A percentile compares a stretch with the other conserved stretches of the same genome.
Conservation (phyloP, 495 filamentous ascomycete species). For the Hypoxylon subgilvum region DNA sequence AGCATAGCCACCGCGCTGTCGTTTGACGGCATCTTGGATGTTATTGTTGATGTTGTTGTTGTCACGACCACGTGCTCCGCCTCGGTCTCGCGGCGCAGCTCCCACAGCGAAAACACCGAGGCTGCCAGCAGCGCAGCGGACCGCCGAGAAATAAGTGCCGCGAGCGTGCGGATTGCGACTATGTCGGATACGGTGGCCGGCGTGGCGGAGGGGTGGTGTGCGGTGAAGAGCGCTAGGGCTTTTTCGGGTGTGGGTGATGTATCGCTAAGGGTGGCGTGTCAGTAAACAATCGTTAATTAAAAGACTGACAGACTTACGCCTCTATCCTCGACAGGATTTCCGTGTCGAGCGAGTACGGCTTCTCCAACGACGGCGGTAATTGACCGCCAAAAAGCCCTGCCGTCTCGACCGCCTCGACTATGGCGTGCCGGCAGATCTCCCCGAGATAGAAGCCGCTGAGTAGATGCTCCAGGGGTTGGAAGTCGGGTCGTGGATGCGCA, state of each 20-base stretch:
- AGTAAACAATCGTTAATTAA: constrained; percentile 8
- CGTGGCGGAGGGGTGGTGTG: constrained; percentile 53
- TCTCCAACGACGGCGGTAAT: constrained; percentile 57
- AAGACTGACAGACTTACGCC: constrained; percentile 48
- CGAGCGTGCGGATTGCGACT: constrained; percentile 56
- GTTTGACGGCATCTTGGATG: constrained; percentile 22
- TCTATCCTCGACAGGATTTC: constrained; percentile 66
- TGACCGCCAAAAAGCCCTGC: constrained; percentile 62
- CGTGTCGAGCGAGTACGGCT: constrained; percentile 66
- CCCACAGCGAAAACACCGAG: constrained; percentile 66
- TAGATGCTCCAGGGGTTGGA: constrained; percentile 85
- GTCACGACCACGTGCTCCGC: constrained; percentile 18
- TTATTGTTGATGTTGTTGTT: too few relatives aligned
- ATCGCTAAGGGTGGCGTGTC: constrained; percentile 42
- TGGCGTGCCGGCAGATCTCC: constrained; percentile 73
- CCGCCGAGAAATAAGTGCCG: constrained; percentile 62
- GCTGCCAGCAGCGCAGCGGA: constrained; percentile 69
- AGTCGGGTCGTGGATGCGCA: constrained; percentile 73
- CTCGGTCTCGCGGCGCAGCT: constrained; percentile 60
- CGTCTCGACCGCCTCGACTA: constrained; percentile 66
- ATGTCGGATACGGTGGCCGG: constrained; percentile 57
- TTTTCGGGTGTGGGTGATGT: constrained; percentile 41
- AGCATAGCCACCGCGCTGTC: constrained; percentile 29
- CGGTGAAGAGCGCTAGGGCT: constrained; percentile 43
- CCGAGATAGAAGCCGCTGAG: constrained; percentile 83